Base-by-base conservation (phyloP, 306 rosid genomes). In the Mimosa pudica region DNA sequence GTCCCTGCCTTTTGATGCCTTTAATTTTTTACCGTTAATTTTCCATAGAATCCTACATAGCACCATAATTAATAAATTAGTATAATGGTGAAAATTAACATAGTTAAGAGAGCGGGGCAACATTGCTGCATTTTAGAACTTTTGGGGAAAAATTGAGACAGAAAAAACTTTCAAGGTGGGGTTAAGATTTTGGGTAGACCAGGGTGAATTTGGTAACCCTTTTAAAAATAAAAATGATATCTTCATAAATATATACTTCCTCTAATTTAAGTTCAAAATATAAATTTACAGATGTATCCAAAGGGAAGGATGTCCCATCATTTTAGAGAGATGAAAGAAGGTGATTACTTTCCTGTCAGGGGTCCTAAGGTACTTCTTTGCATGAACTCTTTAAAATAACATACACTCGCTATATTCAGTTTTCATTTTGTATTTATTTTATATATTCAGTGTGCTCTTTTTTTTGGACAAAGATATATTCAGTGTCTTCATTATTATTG, bases 261-360 rank as follows among this genome's bases (percentile, higher is more conserved):
- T 69, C 10, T 7, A 18, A n/a, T 57, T 57, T 51, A 33, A 65
- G 16, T 78, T 6, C 30, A 16, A 16, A 38, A 41, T 17, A 41
- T 41, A 41, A 67, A 10, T 68, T 45, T 70, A 8, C 81, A 90
- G 97, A 90, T 93, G 94, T 93, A 90, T 82, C 91, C 96, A 38
- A 78, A 88, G 78, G 97, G 97, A 80, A 90, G 75, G 75, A 90
- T 93, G 94, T 90, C 97, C 55, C 96, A 93, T 83, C 94, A 93
- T 81, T 93, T 90, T 68, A 85, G 91, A 63, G 57, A 86, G 81
- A 82, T 93, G 92, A 82, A 68, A 16, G 94, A 82, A 82, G 97
- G 94, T 51, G 97, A 90, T 46, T 78, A 14, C 75, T 80, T 93
- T 82, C 80, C 91, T 5, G 91, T 93, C 38, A 89, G 68, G 52